Percentiles rank a stretch among this genome's conserved stretches.
These are phyloP conservation scores for Zalaria obscura DNA, from an alignment of 2,329 filamentous ascomycete genomes.

Conservation along the genomic window DNA sequence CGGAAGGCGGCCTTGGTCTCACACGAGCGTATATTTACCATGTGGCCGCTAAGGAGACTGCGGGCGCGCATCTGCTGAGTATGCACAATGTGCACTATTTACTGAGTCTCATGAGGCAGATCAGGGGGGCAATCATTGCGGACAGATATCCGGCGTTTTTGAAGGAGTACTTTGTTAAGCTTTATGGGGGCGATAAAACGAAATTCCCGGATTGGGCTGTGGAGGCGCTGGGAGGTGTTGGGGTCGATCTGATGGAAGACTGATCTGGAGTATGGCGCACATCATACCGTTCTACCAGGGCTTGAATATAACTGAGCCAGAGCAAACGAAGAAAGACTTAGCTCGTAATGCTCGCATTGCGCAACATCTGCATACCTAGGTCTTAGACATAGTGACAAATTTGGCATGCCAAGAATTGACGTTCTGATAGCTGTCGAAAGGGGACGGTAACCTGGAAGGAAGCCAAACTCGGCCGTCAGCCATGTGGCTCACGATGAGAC, in stretches of 20 bases:
- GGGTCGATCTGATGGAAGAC: constrained; percentile 51
- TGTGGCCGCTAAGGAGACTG: constrained; percentile 86
- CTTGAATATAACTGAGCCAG: too few species aligned
- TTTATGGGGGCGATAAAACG: constrained; percentile 49
- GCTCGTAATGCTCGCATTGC: too few species aligned
- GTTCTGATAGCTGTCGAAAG: too few species aligned
- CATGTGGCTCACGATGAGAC: too few species aligned
- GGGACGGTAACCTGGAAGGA: too few species aligned
- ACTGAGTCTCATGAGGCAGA: constrained; percentile 64
- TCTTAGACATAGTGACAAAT: too few species aligned
- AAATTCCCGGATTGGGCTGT: constrained; percentile 77
- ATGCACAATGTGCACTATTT: constrained; percentile 96
- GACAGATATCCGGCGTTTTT: constrained; percentile 71
- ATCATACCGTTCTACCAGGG: too few species aligned
- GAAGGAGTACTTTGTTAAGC: constrained; percentile 58
- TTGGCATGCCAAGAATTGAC: too few species aligned
- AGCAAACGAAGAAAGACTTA: too few species aligned
- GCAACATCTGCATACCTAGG: too few species aligned
- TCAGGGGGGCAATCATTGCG: constrained; percentile 64
- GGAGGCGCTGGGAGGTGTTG: constrained; percentile 62
- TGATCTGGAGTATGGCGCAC: too few species aligned
- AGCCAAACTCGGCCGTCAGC: too few species aligned
- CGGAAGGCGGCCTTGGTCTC: constrained; percentile 58
- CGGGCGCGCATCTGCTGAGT: constrained; percentile 70
- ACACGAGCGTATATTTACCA: constrained; percentile 86